Base-by-base conservation (phyloP, 1,284 basidiomycete species). In the Anthracocystis panici-leucophaei region DNA sequence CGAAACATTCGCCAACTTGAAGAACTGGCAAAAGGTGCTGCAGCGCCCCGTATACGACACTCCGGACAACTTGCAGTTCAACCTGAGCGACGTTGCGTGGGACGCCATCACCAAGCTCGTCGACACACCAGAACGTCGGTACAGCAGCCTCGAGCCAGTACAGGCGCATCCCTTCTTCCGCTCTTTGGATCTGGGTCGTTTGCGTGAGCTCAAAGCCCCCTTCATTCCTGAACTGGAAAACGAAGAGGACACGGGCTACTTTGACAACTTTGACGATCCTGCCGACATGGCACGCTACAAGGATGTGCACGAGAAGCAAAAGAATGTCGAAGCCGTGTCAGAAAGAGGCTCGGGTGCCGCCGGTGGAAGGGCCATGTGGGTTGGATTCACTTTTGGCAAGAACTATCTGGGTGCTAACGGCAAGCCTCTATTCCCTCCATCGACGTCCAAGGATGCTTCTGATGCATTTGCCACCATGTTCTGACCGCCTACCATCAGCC, bases 1-100 rank as follows among this genome's bases (percentile, higher is more conserved):
- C 81, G 97, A 99, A 87, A 99, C 97, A 0, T 99, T 97, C 95
- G 94, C 94, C 21, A 99, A 99, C 86, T 87, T 99, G 78, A 98
- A 98, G 87, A 98, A 97, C 86, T 99, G 97, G 97, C 90, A 91
- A 25, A 92, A 92, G 78, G 83, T 95, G 3, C 89, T 99, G 5
- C 89, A 92, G 21, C 87, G 97, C 70, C 97, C 97, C 1, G 92
- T 97, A 77, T 99, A 99, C 82, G 95, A 97, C 84, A 92, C 93
- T 76, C 92, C 93, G 3, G 95, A 99, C 85, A 97, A 99, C 86
- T 88, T 96, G 57, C 94, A 99, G 79, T 99, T 99, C 89, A 99
- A 99, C 87, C 88, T 99, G 75, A 90, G 90, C 3, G 96, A 99
- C 85, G 87, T 91, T 10, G 94, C 95, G 1, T 99, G 97, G 97